Conservation (phyloP, 805 yeast species). For the Ogataea thermomethanolica region DNA sequence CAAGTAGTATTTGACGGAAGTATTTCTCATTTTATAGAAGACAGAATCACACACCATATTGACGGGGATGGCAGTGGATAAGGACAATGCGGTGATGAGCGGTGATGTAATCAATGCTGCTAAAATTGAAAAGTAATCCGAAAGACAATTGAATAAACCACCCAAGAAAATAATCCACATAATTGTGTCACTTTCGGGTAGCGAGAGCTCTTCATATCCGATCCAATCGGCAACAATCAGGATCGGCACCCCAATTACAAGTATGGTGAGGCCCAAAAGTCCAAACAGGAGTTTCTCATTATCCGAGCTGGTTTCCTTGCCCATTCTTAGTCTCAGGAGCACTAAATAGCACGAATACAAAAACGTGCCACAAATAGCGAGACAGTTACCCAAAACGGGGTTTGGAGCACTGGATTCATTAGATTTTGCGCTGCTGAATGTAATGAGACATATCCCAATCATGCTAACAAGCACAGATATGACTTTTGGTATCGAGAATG, state of each 20-base stretch:
- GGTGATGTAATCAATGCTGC: conserved; percentile 55
- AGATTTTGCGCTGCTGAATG: conserved; percentile 29
- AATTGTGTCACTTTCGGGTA: conserved; percentile 38
- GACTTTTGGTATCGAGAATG: conserved; percentile 39
- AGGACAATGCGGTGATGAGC: conserved; percentile 46
- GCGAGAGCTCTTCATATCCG: conserved; percentile 39
- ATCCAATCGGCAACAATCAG: conserved; percentile 35
- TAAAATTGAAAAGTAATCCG: conserved; percentile 48
- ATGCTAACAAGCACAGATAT: conserved; percentile 44
- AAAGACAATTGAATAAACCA: conserved; percentile 44
- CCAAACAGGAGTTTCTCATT: conserved; percentile 48
- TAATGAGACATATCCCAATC: conserved; percentile 44
- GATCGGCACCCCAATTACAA: conserved; percentile 40
- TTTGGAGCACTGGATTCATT: conserved; percentile 17
- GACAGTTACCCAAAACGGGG: conserved; percentile 42
- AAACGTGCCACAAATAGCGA: conserved; percentile 46
- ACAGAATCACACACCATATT: conserved; percentile 46
- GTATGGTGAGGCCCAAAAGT: conserved; percentile 41
- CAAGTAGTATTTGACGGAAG: conserved; percentile 36
- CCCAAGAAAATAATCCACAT: conserved; percentile 37
- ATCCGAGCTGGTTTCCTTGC: conserved; percentile 40
- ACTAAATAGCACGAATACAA: conserved; percentile 45
- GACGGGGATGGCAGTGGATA: conserved; percentile 51
- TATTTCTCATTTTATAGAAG: conserved; percentile 33
- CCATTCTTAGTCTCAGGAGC: conserved; percentile 42